A percentile compares a stretch with the other conserved stretches of the same genome.
Evolutionary conservation across 345 rosid species (phyloP).

Genomic region (Bruguiera gymnorhiza): DNA sequence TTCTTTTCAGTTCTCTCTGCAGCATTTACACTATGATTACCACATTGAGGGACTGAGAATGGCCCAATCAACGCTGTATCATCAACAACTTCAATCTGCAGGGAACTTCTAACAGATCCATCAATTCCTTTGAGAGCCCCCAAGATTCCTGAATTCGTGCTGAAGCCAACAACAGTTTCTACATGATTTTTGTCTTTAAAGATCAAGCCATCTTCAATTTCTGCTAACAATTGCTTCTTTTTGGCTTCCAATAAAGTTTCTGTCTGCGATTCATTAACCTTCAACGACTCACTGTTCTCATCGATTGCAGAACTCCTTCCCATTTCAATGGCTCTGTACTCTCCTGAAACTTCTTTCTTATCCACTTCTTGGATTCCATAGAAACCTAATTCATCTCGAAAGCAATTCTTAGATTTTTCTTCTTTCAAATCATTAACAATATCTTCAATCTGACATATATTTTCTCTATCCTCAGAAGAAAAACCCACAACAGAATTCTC

Average conservation of each 20-base stretch:
- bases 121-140: slow-evolving; percentile 25
- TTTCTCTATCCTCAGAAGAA: background rate
- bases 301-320: slow-evolving; percentile 5
- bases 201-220: slow-evolving; percentile 48
- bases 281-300: slow-evolving; percentile 8
- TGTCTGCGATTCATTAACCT: slow-evolving; percentile 18
- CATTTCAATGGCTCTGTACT: background rate
- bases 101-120: slow-evolving; percentile 35
- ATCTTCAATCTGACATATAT: slow-evolving; percentile 4
- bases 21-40: slow-evolving; percentile 30
- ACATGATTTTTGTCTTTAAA: slow-evolving; percentile 27
- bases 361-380: slow-evolving; percentile 25
- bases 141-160: slow-evolving; percentile 12
- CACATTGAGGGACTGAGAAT: slow-evolving; percentile 27
- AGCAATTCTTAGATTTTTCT: slow-evolving; percentile 8
- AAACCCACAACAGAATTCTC: slow-evolving; percentile 15
- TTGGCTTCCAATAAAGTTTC: slow-evolving; percentile 51
- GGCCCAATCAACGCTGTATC: slow-evolving; percentile 68
- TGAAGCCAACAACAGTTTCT: slow-evolving; percentile 16
- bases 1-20: slow-evolving; percentile 36
- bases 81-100: slow-evolving; percentile 62
- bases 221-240: slow-evolving; percentile 56
- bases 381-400: slow-evolving; percentile 18
- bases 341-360: background rate
- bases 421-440: slow-evolving; percentile 1